Evolutionary conservation across 2,329 filamentous ascomycete genomes (phyloP).

Genomic region (Plectosphaerella cucumerina): DNA sequence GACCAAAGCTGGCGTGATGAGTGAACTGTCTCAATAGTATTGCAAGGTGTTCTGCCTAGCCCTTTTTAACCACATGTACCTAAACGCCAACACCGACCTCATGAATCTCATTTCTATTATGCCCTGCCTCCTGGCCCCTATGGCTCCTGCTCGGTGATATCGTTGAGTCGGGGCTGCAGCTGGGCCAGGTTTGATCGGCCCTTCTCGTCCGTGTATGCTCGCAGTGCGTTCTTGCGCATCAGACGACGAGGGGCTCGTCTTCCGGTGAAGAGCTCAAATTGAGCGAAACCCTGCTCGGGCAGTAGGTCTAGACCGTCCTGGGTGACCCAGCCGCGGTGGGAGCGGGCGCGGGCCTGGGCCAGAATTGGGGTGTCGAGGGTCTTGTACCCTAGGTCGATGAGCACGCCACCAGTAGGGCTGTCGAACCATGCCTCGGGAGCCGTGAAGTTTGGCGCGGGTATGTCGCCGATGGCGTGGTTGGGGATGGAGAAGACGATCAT

Average conservation of each 20-base stretch:
- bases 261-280: slow-evolving; percentile 78
- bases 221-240: slow-evolving; percentile 64
- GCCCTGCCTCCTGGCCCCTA: slow-evolving; percentile 12
- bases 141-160: slow-evolving; percentile 35
- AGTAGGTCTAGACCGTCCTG: slow-evolving; percentile 73
- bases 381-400: slow-evolving; percentile 72
- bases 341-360: slow-evolving; percentile 58
- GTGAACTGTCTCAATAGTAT: no score
- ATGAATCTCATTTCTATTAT: background rate
- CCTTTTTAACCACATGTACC: no score
- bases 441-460: slow-evolving; percentile 64
- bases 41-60: no score
- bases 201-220: slow-evolving; percentile 37
- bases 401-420: slow-evolving; percentile 70
- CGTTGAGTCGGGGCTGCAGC: slow-evolving; percentile 33
- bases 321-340: slow-evolving; percentile 65
- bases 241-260: slow-evolving; percentile 62
- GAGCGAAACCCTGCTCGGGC: slow-evolving; percentile 75
- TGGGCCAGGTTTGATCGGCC: slow-evolving; percentile 34
- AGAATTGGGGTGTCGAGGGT: slow-evolving; percentile 68
- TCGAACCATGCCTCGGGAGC: slow-evolving; percentile 66
- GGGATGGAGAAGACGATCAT: slow-evolving; percentile 76
- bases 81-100: no score
- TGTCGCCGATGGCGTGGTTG: slow-evolving; percentile 60
- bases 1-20: no score